phyloP scores from a whole-genome alignment of 2,329 filamentous ascomycete species.

The Ceratocystis cacaofunesta region DNA sequence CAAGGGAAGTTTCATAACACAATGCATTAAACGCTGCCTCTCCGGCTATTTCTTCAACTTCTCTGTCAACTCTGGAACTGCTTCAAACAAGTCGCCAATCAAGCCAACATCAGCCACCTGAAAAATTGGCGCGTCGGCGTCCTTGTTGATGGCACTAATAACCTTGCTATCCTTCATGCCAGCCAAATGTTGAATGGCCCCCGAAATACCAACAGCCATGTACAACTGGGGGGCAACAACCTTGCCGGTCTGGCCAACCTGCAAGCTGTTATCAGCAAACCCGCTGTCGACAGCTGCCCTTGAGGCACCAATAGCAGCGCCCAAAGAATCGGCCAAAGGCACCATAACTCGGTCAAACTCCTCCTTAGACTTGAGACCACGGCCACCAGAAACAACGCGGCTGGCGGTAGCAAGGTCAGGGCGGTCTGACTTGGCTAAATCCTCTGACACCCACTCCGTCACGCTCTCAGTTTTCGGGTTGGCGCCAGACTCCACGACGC shows the following conservation, averaged over 20 bases:
- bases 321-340: constrained; percentile 79
- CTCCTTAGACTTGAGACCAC: constrained; percentile 93
- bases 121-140: constrained; percentile 92
- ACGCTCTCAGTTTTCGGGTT: constrained; percentile 63
- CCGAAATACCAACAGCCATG: constrained; percentile 87
- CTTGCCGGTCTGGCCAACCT: constrained; percentile 97
- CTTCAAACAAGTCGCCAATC: constrained; percentile 89
- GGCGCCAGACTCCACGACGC: constrained; percentile 61
- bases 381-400: constrained; percentile 82
- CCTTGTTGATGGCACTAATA: constrained; percentile 97
- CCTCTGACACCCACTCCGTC: constrained; percentile 86
- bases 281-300: constrained; percentile 92
- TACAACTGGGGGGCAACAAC: constrained; percentile 95
- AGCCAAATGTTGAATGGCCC: constrained; percentile 93
- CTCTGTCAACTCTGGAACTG: constrained; percentile 88
- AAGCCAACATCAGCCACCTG: constrained; percentile 93
- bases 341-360: constrained; percentile 90
- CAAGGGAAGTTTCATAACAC: neutral
- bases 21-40: constrained; percentile 3
- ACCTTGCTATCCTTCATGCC: constrained; percentile 99
- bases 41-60: constrained; percentile 53
- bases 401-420: constrained; percentile 83
- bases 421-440: constrained; percentile 82
- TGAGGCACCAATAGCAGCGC: constrained; percentile 90
- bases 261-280: constrained; percentile 94